Conservation (phyloP, 805 yeast genomes). For the Ogataea nonfermentans region DNA sequence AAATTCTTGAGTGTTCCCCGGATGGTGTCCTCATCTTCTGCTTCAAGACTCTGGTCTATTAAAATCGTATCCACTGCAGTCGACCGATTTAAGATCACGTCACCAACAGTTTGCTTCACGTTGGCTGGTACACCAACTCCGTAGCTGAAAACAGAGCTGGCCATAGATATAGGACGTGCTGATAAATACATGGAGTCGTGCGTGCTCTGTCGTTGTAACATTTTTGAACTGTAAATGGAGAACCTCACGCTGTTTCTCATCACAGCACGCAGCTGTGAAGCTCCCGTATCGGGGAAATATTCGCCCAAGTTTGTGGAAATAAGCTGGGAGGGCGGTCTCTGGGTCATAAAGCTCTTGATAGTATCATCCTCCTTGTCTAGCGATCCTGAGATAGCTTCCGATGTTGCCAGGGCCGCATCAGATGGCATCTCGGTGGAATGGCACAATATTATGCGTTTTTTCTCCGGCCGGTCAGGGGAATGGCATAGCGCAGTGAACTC, state of each 20-base stretch:
- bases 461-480: constrained; percentile 67
- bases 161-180: constrained; percentile 26
- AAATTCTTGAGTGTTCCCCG: constrained; percentile 7
- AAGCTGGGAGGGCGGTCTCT: constrained; percentile 89
- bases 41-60: constrained; percentile 15
- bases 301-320: constrained; percentile 87
- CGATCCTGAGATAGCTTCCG: constrained; percentile 8
- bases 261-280: constrained; percentile 70
- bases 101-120: constrained; percentile 57
- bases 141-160: constrained; percentile 28
- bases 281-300: constrained; percentile 83
- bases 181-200: constrained; percentile 26
- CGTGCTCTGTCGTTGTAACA: constrained; percentile 16
- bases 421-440: constrained; percentile 64
- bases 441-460: constrained; percentile 68
- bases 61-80: constrained; percentile 49
- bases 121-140: constrained; percentile 30
- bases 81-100: constrained; percentile 54
- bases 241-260: constrained; percentile 80
- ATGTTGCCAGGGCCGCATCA: constrained; percentile 15
- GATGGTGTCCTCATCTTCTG: constrained; percentile 1
- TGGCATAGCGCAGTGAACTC: constrained; percentile 83
- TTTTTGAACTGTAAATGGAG: constrained; percentile 45
- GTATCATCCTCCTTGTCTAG: constrained; percentile 8
- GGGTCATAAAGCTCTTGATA: constrained; percentile 65